Percentiles rank a stretch among this genome's conserved stretches.
phyloP scores from a whole-genome alignment of 2,329 filamentous ascomycete species.

The Ascochyta clinopodiicola region DNA sequence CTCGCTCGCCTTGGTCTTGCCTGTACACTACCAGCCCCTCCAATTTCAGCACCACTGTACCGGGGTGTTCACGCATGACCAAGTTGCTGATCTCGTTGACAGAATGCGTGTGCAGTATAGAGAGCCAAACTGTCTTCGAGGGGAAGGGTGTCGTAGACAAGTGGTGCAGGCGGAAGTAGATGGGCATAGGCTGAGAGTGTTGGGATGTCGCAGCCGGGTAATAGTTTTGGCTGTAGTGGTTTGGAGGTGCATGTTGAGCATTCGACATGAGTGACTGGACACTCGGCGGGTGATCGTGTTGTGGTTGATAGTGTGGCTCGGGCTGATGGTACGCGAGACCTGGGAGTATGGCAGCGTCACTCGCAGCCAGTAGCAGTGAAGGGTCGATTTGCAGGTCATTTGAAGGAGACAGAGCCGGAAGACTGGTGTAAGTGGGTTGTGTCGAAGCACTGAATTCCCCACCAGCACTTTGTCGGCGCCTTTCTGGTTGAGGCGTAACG shows the following conservation, averaged over 20 bases:
- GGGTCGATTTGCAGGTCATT: conserved; percentile 69
- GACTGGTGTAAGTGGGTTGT: conserved; percentile 20
- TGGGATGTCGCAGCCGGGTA: conserved; percentile 21
- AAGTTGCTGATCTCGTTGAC: conserved; percentile 69
- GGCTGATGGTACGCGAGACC: conserved; percentile 26
- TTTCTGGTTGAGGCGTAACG: conserved; percentile 27
- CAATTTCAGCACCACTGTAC: conserved; percentile 64
- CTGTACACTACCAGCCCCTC: conserved; percentile 68
- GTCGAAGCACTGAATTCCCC: conserved; percentile 2
- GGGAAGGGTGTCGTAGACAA: conserved; percentile 62
- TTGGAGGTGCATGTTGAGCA: conserved; percentile 38
- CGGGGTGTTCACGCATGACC: conserved; percentile 67
- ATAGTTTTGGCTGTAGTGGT: conserved; percentile 19
- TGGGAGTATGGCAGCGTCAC: conserved; percentile 52
- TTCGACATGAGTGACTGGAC: conserved; percentile 32
- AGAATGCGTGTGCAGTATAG: conserved; percentile 64
- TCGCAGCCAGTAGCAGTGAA: conserved; percentile 65
- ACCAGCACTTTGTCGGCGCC: conserved; percentile 34
- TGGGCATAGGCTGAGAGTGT: conserved; percentile 55
- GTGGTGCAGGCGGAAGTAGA: conserved; percentile 74
- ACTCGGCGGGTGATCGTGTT: conserved; percentile 46
- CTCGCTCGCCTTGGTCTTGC: conserved; percentile 53
- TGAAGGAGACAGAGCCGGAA: conserved; percentile 41
- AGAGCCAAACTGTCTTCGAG: conserved; percentile 67
- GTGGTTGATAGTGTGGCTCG: conserved; percentile 19